Conservation (phyloP, 441 rosid species). For the Adansonia gregorii region DNA sequence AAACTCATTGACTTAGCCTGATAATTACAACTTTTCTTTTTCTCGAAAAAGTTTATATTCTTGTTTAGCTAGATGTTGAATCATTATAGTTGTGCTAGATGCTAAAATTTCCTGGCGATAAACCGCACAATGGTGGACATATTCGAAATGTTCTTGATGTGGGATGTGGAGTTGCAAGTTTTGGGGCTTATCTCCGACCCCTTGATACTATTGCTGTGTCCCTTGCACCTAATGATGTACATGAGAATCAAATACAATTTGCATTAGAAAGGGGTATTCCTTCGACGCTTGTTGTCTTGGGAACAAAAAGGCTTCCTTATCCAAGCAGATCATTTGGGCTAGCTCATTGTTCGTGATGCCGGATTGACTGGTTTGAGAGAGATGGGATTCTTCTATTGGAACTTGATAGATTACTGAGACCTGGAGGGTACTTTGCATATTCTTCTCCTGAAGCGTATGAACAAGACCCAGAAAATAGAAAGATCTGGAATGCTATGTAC, state of each 20-base stretch:
- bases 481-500: slow-evolving; percentile 76
- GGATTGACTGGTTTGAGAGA: slow-evolving; percentile 97
- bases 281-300: slow-evolving; percentile 87
- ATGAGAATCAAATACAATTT: slow-evolving; percentile 94
- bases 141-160: slow-evolving; percentile 88
- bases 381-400: slow-evolving; percentile 88
- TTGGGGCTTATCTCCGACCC: slow-evolving; percentile 92
- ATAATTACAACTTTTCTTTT: background rate
- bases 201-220: slow-evolving; percentile 86
- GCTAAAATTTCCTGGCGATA: slow-evolving; percentile 90
- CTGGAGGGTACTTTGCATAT: slow-evolving; percentile 92
- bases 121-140: slow-evolving; percentile 80
- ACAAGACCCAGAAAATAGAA: slow-evolving; percentile 81
- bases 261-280: slow-evolving; percentile 96
- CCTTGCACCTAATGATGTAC: slow-evolving; percentile 95
- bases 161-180: slow-evolving; percentile 98
- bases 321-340: slow-evolving; percentile 97
- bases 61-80: slow-evolving; percentile 35
- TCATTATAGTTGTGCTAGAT: slow-evolving; percentile 51
- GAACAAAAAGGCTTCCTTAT: slow-evolving; percentile 92
- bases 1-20: slow-evolving; percentile 9
- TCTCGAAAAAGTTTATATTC: slow-evolving; percentile 18
- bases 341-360: slow-evolving; percentile 94
- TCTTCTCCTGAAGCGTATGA: slow-evolving; percentile 99
- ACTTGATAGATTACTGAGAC: slow-evolving; percentile 89